These are phyloP conservation scores for Mortierella antarctica DNA, from an alignment of 192 early-diverging fungal genomes.

Conservation along the genomic window DNA sequence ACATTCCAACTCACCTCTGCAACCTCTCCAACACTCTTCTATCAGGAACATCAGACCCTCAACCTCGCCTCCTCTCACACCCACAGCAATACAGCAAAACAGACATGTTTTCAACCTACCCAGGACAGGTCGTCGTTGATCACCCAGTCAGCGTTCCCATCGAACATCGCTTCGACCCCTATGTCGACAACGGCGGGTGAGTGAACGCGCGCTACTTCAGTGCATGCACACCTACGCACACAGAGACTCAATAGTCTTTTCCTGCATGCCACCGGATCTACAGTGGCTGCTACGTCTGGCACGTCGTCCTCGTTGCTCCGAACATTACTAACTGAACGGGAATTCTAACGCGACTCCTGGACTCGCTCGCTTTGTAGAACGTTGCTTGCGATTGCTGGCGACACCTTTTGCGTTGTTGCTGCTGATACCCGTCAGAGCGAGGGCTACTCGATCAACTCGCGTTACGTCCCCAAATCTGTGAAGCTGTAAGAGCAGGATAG, in stretches of 20 bases:
- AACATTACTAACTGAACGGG: neutral
- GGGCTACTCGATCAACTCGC: constrained; percentile 95
- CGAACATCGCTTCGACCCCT: constrained; percentile 84
- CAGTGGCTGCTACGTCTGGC: neutral
- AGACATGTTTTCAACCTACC: constrained; percentile 43
- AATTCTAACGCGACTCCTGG: constrained; percentile 3
- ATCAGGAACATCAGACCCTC: neutral
- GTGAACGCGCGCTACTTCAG: constrained; percentile 1
- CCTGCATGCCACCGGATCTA: neutral
- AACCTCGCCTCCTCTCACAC: neutral
- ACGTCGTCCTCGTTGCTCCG: neutral
- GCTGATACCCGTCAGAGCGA: constrained; percentile 95
- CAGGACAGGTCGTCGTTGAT: constrained; percentile 53
- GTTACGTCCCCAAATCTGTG: constrained; percentile 92
- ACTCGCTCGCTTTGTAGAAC: constrained; percentile 12
- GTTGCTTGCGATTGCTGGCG: constrained; percentile 91
- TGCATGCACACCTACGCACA: neutral
- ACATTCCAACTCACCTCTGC: neutral
- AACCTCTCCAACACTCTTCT: neutral
- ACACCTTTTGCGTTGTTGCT: constrained; percentile 94
- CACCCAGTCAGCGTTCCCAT: constrained; percentile 51
- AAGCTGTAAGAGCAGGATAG: constrained; percentile 64
- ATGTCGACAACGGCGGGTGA: constrained; percentile 88
- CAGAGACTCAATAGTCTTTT: neutral
- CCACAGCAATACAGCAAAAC: neutral